Evolutionary conservation across 1,284 basidiomycete genomes (phyloP).

Genomic region (Rhizoctonia solani): DNA sequence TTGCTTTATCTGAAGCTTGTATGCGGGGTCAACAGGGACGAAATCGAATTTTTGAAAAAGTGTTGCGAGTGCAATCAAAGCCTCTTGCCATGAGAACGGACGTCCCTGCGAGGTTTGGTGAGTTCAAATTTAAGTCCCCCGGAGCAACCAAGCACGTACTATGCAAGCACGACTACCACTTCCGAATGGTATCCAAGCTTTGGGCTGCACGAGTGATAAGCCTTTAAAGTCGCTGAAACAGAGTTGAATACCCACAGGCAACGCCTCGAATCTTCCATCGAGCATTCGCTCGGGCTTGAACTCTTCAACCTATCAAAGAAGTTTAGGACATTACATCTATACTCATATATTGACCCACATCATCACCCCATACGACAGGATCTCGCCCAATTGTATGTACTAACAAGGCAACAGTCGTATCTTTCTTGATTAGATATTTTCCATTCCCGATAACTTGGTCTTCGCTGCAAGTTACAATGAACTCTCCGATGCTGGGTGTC

Average conservation of each 20-base stretch:
- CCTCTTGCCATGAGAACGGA: conserved; percentile 44
- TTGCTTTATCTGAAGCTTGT: conserved; percentile 42
- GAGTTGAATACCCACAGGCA: conserved; percentile 27
- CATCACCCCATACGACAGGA: conserved; percentile 43
- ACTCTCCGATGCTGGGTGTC: conserved; percentile 41
- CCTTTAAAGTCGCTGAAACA: neutral
- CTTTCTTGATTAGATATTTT: conserved; percentile 41
- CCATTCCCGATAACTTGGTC: conserved; percentile 39
- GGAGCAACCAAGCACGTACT: conserved; percentile 40
- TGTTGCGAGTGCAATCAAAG: conserved; percentile 41
- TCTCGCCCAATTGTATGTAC: conserved; percentile 43
- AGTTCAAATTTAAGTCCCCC: neutral
- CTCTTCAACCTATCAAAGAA: neutral
- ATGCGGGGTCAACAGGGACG: conserved; percentile 40
- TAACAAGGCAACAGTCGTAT: conserved; percentile 37
- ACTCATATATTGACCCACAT: conserved; percentile 38
- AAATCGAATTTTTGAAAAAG: conserved; percentile 44
- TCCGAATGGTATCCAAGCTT: conserved; percentile 39
- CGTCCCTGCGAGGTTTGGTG: conserved; percentile 35
- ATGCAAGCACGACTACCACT: conserved; percentile 38
- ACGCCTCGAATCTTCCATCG: conserved; percentile 44
- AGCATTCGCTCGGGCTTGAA: conserved; percentile 55
- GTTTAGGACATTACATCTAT: neutral
- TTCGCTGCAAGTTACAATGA: conserved; percentile 36
- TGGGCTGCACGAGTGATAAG: neutral